Evolutionary conservation across 345 rosid genomes (phyloP).

Genomic region (Eucalyptus fibrosa): DNA sequence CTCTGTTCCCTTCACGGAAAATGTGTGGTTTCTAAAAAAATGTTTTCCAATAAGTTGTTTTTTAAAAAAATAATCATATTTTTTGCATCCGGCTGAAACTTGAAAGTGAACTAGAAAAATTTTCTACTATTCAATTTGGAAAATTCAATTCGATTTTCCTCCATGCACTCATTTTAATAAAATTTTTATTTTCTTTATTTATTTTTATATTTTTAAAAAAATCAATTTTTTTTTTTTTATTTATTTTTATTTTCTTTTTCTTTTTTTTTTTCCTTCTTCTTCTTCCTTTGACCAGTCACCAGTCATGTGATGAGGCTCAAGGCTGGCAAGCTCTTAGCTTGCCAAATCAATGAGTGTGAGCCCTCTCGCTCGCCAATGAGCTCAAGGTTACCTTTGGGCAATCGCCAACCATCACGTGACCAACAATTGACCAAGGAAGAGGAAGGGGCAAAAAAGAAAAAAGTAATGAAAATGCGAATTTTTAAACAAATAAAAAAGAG

Average conservation of each 20-base stretch:
- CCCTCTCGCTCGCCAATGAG: accelerated
- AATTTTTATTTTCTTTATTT: no score
- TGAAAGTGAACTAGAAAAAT: no score
- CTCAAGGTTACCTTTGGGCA: no score
- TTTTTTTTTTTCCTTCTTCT: no score
- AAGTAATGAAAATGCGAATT: accelerated
- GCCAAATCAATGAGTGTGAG: accelerated
- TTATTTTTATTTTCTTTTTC: accelerated
- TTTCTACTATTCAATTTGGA: accelerated
- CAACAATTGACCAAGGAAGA: no score
- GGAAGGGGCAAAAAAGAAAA: no score
- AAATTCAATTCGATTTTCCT: accelerated
- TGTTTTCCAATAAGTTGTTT: accelerated
- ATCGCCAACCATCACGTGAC: accelerated
- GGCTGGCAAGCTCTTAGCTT: accelerated
- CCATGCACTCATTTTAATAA: no score
- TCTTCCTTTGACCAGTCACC: accelerated
- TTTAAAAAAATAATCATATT: no score
- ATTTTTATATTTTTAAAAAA: no score
- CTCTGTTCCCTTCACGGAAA: accelerated
- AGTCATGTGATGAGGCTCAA: accelerated
- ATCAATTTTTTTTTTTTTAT: no score
- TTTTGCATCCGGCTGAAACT: accelerated
- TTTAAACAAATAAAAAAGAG: no score
- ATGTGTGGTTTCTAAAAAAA: accelerated